Conservation (phyloP, 2,329 filamentous ascomycete species). For the Botrytis galanthina region DNA sequence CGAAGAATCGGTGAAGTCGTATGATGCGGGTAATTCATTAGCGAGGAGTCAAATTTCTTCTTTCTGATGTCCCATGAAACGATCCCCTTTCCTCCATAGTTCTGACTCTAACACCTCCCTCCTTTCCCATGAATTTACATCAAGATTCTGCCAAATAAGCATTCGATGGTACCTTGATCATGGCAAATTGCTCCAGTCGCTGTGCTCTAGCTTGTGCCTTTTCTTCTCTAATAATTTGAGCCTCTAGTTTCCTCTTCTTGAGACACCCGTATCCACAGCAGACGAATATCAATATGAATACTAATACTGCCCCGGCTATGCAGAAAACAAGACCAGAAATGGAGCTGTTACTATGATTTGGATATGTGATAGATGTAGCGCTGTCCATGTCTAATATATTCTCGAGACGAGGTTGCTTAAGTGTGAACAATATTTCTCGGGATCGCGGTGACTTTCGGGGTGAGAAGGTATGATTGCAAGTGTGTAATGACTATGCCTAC, state of each 20-base stretch:
- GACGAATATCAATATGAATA: neutral
- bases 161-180: neutral
- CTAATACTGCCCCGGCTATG: neutral
- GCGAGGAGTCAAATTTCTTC: too few species aligned
- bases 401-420: neutral
- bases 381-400: neutral
- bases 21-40: neutral
- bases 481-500: neutral
- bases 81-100: neutral
- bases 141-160: neutral
- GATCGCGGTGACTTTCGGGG: neutral
- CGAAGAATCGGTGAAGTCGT: neutral
- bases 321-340: neutral
- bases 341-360: neutral
- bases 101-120: neutral
- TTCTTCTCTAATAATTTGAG: neutral
- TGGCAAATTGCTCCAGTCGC: neutral
- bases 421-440: neutral
- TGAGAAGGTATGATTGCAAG: neutral
- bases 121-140: neutral
- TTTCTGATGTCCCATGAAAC: neutral
- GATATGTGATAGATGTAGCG: neutral
- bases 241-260: slow-evolving; percentile 1
- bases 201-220: neutral
- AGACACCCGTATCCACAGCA: slow-evolving; percentile 11